Conservation (phyloP, 495 filamentous ascomycete species). For the Penicillium taxi region DNA sequence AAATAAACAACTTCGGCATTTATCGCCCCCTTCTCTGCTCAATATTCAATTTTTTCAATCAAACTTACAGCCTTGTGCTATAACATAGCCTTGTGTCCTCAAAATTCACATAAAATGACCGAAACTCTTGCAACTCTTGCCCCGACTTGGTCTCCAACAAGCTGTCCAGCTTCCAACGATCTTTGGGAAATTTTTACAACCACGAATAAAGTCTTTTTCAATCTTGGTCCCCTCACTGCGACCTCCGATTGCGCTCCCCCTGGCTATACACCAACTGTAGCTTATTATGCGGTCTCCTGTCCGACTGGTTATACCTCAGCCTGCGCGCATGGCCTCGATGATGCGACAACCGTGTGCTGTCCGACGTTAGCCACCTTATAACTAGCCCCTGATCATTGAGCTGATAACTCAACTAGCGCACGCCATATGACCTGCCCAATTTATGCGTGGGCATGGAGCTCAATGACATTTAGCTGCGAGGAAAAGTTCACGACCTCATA, state of each 20-base stretch:
- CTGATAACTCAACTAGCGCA: not conserved
- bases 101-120: too few species aligned
- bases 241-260: constrained; percentile 1
- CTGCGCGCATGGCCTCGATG: constrained; percentile 1
- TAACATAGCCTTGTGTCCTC: too few species aligned
- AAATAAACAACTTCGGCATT: too few species aligned
- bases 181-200: constrained; percentile 1
- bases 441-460: not conserved
- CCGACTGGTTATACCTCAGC: constrained; percentile 4
- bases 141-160: constrained; percentile 4
- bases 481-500: constrained; percentile 1
- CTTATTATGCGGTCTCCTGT: constrained; percentile 2
- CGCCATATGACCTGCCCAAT: not conserved
- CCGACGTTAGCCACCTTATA: not conserved
- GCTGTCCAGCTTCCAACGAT: constrained; percentile 3
- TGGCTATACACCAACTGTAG: not conserved
- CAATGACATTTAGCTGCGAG: constrained; percentile 1
- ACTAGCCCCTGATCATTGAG: not conserved
- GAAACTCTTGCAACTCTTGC: too few species aligned
- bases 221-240: not conserved
- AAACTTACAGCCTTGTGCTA: too few species aligned
- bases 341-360: constrained; percentile 5
- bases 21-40: too few species aligned
- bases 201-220: not conserved
- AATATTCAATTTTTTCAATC: too few species aligned